A percentile compares a stretch with the other conserved stretches of the same genome.
Conservation (phyloP, 306 rosid genomes). For the Amphicarpaea edgeworthii region DNA sequence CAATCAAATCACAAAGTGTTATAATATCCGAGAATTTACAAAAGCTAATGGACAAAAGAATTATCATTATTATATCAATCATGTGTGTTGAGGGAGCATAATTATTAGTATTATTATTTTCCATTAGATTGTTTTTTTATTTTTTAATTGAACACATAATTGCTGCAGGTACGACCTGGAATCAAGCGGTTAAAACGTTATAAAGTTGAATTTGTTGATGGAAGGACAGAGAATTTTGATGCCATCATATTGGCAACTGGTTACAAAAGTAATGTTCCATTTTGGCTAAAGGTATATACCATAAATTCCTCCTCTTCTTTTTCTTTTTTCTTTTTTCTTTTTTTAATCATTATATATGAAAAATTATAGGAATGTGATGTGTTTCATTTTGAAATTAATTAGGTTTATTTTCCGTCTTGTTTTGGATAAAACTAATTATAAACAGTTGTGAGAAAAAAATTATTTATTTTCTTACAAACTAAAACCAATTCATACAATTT, state of each 20-base stretch:
- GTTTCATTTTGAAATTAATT: neutral
- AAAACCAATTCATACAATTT: no score
- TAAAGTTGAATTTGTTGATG: constrained; percentile 75
- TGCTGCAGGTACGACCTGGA: constrained; percentile 73
- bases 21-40: neutral
- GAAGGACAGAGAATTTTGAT: constrained; percentile 71
- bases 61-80: constrained; percentile 27
- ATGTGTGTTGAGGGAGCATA: constrained; percentile 39
- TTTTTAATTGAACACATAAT: constrained; percentile 27
- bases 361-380: neutral
- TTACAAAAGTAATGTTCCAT: constrained; percentile 96
- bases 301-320: neutral
- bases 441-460: no score
- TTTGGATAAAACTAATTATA: no score
- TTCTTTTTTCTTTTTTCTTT: neutral
- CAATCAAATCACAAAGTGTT: constrained; percentile 43
- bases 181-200: constrained; percentile 77
- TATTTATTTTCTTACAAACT: no score
- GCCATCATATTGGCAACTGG: constrained; percentile 94
- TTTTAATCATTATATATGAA: no score
- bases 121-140: constrained; percentile 8
- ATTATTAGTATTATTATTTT: constrained; percentile 32
- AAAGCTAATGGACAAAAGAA: constrained; percentile 16
- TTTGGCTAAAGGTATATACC: constrained; percentile 88
- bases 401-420: no score